Evolutionary conservation across 1,139 yeast species (phyloP).

Genomic region (Arxiozyma bovina): DNA sequence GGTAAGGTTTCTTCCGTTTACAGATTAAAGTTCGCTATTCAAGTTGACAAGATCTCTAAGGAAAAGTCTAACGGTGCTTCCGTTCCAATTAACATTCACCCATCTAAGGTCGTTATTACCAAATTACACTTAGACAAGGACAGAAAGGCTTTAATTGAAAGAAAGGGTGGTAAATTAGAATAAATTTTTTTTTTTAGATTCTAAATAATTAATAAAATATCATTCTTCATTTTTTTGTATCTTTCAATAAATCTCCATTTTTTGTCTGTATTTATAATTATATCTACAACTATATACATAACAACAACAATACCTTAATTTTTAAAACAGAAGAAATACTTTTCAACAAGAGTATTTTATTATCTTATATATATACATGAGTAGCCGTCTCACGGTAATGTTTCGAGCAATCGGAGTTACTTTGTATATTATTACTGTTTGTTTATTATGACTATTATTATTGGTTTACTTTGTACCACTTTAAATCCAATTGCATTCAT

Average conservation of each 20-base stretch:
- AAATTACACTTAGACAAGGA: slow-evolving; percentile 97
- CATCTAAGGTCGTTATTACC: slow-evolving; percentile 98
- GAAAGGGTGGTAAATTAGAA: slow-evolving; percentile 84
- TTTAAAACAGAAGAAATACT: background rate
- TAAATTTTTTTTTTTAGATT: slow-evolving; percentile 32
- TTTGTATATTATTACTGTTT: no score
- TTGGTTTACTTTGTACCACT: background rate
- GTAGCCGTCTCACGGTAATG: background rate
- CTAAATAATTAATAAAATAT: background rate
- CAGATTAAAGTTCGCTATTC: slow-evolving; percentile 97
- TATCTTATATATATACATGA: background rate
- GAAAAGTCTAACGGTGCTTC: slow-evolving; percentile 99
- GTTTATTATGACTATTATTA: background rate
- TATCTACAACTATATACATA: background rate
- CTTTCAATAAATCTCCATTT: background rate
- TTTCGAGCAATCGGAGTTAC: background rate
- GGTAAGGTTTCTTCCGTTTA: slow-evolving; percentile 96
- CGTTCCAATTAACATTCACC: slow-evolving; percentile 94
- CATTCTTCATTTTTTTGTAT: background rate
- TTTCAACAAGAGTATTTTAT: background rate
- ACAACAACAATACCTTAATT: background rate
- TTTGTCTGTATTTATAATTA: background rate
- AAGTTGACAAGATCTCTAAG: slow-evolving; percentile 94
- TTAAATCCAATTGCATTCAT: background rate
- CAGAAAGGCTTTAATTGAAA: slow-evolving; percentile 93